Percentiles rank a stretch among this genome's conserved stretches.
These are phyloP conservation scores for Tricholoma terreum DNA, from an alignment of 768 basidiomycete genomes.

Conservation along the genomic window DNA sequence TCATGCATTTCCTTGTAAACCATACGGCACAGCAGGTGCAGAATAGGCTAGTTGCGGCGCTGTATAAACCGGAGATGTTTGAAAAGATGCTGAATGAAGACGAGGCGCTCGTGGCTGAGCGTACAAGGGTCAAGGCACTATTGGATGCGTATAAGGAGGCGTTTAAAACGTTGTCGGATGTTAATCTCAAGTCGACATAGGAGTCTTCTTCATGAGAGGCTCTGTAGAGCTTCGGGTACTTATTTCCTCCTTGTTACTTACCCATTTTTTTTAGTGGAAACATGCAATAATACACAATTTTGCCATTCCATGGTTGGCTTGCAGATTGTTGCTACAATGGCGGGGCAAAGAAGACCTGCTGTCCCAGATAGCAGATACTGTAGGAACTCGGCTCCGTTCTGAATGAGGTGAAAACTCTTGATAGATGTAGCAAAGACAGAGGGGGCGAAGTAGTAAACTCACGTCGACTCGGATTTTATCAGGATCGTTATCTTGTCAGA, in stretches of 20 bases:
- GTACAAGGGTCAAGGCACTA: conserved; percentile 88
- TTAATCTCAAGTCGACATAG: conserved; percentile 67
- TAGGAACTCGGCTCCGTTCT: too few species aligned
- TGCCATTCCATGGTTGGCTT: too few species aligned
- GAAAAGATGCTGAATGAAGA: conserved; percentile 91
- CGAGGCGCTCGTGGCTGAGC: conserved; percentile 90
- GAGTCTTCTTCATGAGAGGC: too few species aligned
- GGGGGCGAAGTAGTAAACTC: too few species aligned
- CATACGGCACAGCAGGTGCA: conserved; percentile 96
- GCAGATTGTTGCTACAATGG: too few species aligned
- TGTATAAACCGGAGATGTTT: conserved; percentile 96
- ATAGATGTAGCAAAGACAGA: background rate
- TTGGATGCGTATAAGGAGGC: conserved; percentile 96
- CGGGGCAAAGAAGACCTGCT: too few species aligned
- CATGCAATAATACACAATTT: background rate
- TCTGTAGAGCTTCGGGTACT: too few species aligned
- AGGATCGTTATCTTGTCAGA: too few species aligned
- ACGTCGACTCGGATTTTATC: too few species aligned
- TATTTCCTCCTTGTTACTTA: background rate
- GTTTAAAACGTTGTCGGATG: conserved; percentile 82
- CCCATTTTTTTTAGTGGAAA: background rate
- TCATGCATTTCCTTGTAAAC: conserved; percentile 98
- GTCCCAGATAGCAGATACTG: too few species aligned
- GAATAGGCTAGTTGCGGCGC: conserved; percentile 87
- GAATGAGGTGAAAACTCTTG: too few species aligned